These are phyloP conservation scores for Gelatoporia subvermispora DNA, from an alignment of 768 basidiomycete genomes.

Conservation along the genomic window DNA sequence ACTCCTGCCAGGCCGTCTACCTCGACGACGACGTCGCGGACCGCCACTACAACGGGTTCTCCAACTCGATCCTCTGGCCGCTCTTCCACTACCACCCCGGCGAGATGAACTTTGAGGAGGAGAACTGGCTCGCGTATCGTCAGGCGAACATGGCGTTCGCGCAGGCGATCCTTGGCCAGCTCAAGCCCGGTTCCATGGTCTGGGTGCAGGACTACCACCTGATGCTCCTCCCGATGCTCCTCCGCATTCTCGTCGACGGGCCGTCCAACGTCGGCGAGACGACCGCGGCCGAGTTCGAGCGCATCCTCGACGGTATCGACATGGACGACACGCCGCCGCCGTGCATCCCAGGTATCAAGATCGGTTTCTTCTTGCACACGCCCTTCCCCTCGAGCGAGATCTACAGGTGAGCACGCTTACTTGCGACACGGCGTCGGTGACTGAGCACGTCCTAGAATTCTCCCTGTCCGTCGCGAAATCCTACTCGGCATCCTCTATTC, in stretches of 20 bases:
- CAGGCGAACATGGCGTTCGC: slow-evolving; percentile 96
- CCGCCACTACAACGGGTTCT: slow-evolving; percentile 96
- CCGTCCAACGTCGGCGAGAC: slow-evolving; percentile 49
- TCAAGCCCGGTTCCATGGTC: slow-evolving; percentile 87
- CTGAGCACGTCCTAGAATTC: slow-evolving; percentile 51
- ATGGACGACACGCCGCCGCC: slow-evolving; percentile 36
- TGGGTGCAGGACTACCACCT: slow-evolving; percentile 99
- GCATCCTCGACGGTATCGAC: slow-evolving; percentile 70
- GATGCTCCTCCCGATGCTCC: slow-evolving; percentile 94
- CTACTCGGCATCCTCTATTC: slow-evolving; percentile 94
- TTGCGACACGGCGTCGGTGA: neutral
- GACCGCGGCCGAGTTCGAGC: slow-evolving; percentile 55
- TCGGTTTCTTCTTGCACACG: slow-evolving; percentile 98
- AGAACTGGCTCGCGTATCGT: slow-evolving; percentile 96
- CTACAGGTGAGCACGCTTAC: slow-evolving; percentile 62
- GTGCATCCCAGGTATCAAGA: slow-evolving; percentile 70
- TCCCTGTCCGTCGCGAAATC: slow-evolving; percentile 96
- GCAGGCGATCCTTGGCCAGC: slow-evolving; percentile 75
- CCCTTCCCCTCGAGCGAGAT: slow-evolving; percentile 98
- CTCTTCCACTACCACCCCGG: slow-evolving; percentile 99
- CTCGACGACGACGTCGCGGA: slow-evolving; percentile 98
- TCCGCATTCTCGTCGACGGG: slow-evolving; percentile 86
- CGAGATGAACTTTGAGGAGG: slow-evolving; percentile 99
- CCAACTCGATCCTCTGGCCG: slow-evolving; percentile 99
- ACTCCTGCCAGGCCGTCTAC: slow-evolving; percentile 96